Base-by-base conservation (phyloP, 2,329 filamentous ascomycete species). In the Sphaerulina musiva region DNA sequence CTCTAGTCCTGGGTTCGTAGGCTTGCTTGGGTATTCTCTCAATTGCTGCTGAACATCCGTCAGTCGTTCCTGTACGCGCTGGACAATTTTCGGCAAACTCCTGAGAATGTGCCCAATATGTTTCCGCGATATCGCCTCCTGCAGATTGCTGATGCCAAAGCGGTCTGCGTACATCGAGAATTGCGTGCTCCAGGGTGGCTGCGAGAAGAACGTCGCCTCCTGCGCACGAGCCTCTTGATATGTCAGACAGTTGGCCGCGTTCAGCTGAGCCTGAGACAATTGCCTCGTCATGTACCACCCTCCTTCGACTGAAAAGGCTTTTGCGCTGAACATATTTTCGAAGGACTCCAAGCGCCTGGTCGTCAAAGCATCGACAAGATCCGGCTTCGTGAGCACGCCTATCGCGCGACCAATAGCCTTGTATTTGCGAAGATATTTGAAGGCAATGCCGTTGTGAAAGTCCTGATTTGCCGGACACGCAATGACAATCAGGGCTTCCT, bases 351-450 rank as follows among this genome's bases (percentile, higher is more conserved):
- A 40, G 1, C 53, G 56, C 0, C 80, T 73, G 0, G 71, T 29
- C 72, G 1, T 0, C 70, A 43, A 72, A 1, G 26, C 26, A 7
- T 77, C 74, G 0, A 90, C 71, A 0, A 86, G 78, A 58, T 95
- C 91, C 0, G 90, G 89, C 64, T 95, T 95, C 0, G 90, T 95
- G 12, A 95, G 76, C 0, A 95, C 86, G 0, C 73, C 69, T 11
- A 76, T 67, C 29, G 68, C 72, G 1, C 75, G 69, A 6, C 41
- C 77, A 68, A 31, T 80, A 71, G 60, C 74, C 1, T 64, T 59
- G 1, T 62, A 54, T 0, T 64, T 44, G 0, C 57, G 59, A 1
- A 91, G 81, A 2, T 89, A 76, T 0, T 79, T 77, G 9, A 86
- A 82, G 0, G 87, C 86, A 0, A 79, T 84, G 0, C 86, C 92